Evolutionary conservation across 441 rosid species (phyloP).

Genomic region (Syzygium syzygioides): DNA sequence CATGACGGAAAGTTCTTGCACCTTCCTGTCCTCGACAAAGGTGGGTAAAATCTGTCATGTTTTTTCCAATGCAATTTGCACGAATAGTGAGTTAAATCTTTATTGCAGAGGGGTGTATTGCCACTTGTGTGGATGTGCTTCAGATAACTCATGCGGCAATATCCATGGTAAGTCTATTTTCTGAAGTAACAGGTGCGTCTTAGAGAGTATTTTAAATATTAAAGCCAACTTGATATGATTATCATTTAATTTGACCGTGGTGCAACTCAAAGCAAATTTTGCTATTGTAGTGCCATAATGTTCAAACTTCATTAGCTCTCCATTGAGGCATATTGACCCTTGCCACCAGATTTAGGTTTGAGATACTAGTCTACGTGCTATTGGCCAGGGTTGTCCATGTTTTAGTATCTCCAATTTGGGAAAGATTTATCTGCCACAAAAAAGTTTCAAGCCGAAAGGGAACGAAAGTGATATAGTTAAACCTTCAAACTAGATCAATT

Average conservation of each 20-base stretch:
- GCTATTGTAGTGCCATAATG: neutral
- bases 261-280: neutral
- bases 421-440: neutral
- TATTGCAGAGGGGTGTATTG: constrained; percentile 56
- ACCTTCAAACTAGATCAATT: neutral
- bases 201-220: neutral
- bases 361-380: neutral
- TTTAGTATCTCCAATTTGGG: neutral
- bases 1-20: constrained; percentile 90
- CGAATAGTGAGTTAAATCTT: neutral
- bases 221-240: neutral
- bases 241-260: neutral
- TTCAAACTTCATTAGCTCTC: neutral
- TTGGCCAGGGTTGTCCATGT: neutral
- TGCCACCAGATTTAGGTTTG: neutral
- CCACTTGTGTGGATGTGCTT: constrained; percentile 77
- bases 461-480: neutral
- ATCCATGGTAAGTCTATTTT: constrained; percentile 50
- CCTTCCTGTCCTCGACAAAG: constrained; percentile 84
- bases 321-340: neutral
- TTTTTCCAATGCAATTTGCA: neutral
- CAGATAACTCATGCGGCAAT: constrained; percentile 90
- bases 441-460: neutral
- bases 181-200: neutral
- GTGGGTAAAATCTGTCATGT: constrained; percentile 18